Evolutionary conservation across 345 rosid species (phyloP), one percentile per base, ranked within the genome.

Genomic region (Sonneratia alba): DNA sequence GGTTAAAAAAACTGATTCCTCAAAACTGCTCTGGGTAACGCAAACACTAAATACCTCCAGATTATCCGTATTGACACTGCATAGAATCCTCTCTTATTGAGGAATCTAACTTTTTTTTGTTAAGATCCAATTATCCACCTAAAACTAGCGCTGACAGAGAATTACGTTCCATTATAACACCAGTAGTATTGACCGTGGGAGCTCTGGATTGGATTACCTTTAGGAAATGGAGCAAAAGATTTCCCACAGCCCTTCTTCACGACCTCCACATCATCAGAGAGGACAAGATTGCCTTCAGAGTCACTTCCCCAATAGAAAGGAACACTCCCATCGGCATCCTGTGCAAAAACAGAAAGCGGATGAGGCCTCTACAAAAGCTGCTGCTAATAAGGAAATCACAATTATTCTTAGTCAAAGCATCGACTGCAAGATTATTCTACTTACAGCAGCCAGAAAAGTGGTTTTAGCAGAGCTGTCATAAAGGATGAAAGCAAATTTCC

Each of bases 191-290:
- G 57, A 47, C 51, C 9, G 9, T 47, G 57, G 22, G 5, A 53
- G 57, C 57, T 53, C 34, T n/a, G 63, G 61, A 61, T 32, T 8
- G 24, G 53, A 48, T 69, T 80, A 94, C 97, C 98, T 87, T 90
- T 91, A 34, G 97, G 98, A 78, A 95, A 92, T 72, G 97, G 97
- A 0, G 96, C 96, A 82, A 85, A 91, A 69, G 98, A 94, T 83
- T 88, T 90, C 70, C 97, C 97, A 76, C 97, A 94, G 64, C 92
- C 86, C 79, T 87, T 89, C 82, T 88, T 81, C 73, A 94, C 82
- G 55, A 87, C 80, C 53, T 86, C 88, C 18, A 71, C 76, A 77
- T 94, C 92, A 71, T 87, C 93, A 7, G 97, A 85, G 70, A 91
- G 74, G 80, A 90, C 88, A 3, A 90, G 92, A 80, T 88, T 81